Percentiles rank a stretch among this genome's conserved stretches.
Evolutionary conservation across 306 rosid genomes (phyloP).

Genomic region (Rosa rugosa): DNA sequence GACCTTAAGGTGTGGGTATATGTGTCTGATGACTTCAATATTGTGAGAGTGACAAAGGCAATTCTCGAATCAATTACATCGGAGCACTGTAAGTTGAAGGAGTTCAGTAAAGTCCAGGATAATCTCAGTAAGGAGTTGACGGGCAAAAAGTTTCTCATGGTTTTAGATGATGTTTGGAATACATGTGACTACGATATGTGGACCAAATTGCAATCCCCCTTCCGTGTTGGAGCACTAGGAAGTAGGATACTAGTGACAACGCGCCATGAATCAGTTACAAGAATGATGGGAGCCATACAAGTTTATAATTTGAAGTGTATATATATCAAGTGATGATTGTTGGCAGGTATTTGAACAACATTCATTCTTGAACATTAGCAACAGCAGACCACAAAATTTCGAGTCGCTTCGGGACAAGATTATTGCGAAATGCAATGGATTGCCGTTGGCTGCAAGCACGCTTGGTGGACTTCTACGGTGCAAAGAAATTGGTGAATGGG

Average conservation of each 20-base stretch:
- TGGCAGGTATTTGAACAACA: not conserved
- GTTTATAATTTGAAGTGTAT: not conserved
- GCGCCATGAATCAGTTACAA: not conserved
- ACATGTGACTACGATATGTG: not conserved
- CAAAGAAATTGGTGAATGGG: conserved; percentile 3
- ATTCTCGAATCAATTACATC: not conserved
- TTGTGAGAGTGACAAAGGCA: not conserved
- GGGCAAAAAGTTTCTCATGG: not conserved
- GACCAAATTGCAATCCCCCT: not conserved
- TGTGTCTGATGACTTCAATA: not conserved
- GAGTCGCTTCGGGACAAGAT: not conserved
- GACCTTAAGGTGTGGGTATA: not conserved
- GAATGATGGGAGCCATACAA: not conserved
- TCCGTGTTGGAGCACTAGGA: not conserved
- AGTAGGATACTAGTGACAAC: not conserved
- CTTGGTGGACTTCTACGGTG: conserved; percentile 22
- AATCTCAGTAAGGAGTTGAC: not conserved
- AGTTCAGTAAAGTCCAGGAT: not conserved
- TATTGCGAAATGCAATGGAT: conserved; percentile 22
- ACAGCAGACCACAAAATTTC: not conserved
- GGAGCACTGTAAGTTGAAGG: not conserved
- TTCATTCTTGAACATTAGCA: not conserved
- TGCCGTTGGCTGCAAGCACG: conserved; percentile 30
- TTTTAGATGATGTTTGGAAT: not conserved
- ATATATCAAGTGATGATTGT: not conserved